These are phyloP conservation scores for Populus pruinosa DNA, from an alignment of 345 rosid genomes.

Conservation along the genomic window DNA sequence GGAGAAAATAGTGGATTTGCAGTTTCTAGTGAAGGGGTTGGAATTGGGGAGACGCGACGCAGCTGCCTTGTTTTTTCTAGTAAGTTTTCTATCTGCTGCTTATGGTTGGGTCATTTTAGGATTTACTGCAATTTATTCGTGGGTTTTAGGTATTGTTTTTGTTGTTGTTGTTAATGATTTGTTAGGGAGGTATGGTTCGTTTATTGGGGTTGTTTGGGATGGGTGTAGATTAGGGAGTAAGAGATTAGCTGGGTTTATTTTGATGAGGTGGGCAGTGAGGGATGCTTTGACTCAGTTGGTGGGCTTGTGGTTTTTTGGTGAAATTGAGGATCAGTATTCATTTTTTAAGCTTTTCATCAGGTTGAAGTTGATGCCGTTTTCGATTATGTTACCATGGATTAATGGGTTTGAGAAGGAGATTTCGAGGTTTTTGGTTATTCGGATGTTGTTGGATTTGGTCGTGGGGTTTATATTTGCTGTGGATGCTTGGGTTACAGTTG, in stretches of 20 bases:
- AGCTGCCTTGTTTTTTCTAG: slow-evolving; percentile 59
- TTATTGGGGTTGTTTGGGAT: slow-evolving; percentile 53
- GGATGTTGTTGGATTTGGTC: slow-evolving; percentile 75
- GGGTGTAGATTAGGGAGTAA: slow-evolving; percentile 77
- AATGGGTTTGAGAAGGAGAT: slow-evolving; percentile 79
- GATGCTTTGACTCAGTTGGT: slow-evolving; percentile 84
- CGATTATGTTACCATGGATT: slow-evolving; percentile 77
- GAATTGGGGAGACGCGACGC: slow-evolving; percentile 70
- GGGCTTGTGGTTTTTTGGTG: slow-evolving; percentile 86
- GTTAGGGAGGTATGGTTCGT: slow-evolving; percentile 55
- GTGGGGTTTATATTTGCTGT: slow-evolving; percentile 62
- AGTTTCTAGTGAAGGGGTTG: slow-evolving; percentile 57
- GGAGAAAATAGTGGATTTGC: slow-evolving; percentile 53
- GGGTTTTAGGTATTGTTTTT: slow-evolving; percentile 69
- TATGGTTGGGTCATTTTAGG: slow-evolving; percentile 94
- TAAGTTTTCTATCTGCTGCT: slow-evolving; percentile 75
- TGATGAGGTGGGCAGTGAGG: slow-evolving; percentile 90
- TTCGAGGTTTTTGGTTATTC: slow-evolving; percentile 75
- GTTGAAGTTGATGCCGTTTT: slow-evolving; percentile 90
- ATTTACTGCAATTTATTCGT: slow-evolving; percentile 74
- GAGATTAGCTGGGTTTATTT: slow-evolving; percentile 74
- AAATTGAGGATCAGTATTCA: slow-evolving; percentile 81
- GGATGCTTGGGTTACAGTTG: slow-evolving; percentile 82
- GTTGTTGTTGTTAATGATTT: slow-evolving; percentile 64
- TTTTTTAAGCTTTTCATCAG: slow-evolving; percentile 80